These are phyloP conservation scores for Daldinia sp. DNA, from an alignment of 2,329 filamentous ascomycete species.

Conservation along the genomic window DNA sequence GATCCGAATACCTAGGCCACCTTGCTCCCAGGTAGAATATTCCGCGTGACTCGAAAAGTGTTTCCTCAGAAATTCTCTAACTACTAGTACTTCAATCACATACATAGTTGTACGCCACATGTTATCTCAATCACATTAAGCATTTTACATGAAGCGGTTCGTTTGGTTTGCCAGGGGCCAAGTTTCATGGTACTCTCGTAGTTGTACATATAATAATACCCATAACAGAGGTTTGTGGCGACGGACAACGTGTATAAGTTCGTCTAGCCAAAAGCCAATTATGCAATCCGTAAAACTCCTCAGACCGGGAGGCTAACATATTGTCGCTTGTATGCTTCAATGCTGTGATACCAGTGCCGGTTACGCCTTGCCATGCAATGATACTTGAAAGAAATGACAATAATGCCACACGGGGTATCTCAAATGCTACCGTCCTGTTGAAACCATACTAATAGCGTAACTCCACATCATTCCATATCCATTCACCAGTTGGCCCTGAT, in stretches of 20 bases:
- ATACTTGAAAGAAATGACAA: conserved; percentile 30
- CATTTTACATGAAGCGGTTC: neutral
- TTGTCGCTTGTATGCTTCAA: neutral
- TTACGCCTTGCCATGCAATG: conserved; percentile 40
- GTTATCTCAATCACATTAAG: neutral
- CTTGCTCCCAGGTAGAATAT: neutral
- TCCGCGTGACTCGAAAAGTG: neutral
- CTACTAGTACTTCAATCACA: neutral
- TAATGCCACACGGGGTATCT: conserved; percentile 46
- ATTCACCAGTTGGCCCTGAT: conserved; percentile 11
- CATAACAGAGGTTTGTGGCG: neutral
- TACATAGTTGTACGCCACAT: neutral
- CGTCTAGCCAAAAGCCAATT: neutral
- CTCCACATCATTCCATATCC: conserved; percentile 3
- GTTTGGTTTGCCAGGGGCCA: neutral
- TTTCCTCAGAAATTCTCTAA: neutral
- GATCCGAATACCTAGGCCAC: neutral
- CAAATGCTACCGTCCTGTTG: conserved; percentile 27
- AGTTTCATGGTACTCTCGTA: neutral
- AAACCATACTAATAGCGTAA: conserved; percentile 27
- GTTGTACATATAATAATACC: neutral
- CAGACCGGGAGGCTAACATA: neutral
- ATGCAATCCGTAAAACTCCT: conserved; percentile 9
- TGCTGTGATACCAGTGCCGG: conserved; percentile 9
- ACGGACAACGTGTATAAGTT: neutral